Base-by-base conservation (phyloP, 2,329 filamentous ascomycete genomes). In the Knufia fluminis region DNA sequence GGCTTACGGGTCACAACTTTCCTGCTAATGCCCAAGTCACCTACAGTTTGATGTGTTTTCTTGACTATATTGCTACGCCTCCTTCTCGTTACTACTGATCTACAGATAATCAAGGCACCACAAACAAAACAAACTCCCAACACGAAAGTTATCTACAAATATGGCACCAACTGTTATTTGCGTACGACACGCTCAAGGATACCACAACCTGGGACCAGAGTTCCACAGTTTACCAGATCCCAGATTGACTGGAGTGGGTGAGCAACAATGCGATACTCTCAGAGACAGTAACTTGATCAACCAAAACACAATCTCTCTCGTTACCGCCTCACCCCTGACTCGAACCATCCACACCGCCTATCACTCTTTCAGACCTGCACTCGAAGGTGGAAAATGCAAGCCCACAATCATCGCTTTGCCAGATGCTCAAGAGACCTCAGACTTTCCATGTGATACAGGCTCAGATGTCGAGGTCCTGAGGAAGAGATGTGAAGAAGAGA, bases 291-390 rank as follows among this genome's bases (percentile, higher is more conserved):
- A 54, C 49, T 89, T 88, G 62, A 74, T 80, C 1, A 65, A 67
- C 54, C 57, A 59, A 24, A 35, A 43, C 7, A 66, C 69, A 36
- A 68, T 88, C 59, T 80, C 79, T 2, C 74, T 80, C 59, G 73
- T 90, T 7, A 72, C 86, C 19, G 78, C 84, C 38, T 92, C 86
- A 1, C 88, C 89, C 4, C 75, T 94, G 57, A 82, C 83, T 45
- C 80, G 89, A 54, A 94, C 89, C 1, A 73, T 95, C 40, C 80
- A 86, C 67, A 95, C 89, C 1, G 82, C 84, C 28, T 73, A 88
- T 24, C 69, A 80, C 48, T 76, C 79, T 40, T 94, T 94, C 65
- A 75, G 74, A 16, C 71, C 78, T 0, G 72, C 70, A 1, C 72
- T 79, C 46, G 60, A 71, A 19, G 67, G 68, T 48, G 64, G 64